Conservation (phyloP, 139 green algal species). For the Gonium pectorale region DNA sequence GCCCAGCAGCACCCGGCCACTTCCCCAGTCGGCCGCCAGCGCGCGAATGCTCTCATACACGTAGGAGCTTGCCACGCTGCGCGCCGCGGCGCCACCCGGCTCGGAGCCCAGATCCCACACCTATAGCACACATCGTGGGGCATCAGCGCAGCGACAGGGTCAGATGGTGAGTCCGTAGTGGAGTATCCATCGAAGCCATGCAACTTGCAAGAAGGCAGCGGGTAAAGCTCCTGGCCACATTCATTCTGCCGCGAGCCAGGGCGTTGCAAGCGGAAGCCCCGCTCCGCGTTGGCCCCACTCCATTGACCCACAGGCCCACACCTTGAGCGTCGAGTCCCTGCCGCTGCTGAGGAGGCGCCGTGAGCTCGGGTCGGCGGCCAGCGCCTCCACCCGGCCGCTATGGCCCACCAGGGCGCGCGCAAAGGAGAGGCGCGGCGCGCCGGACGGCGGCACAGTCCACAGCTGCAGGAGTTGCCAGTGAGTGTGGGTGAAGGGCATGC, state of each 20-base stretch:
- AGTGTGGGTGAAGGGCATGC: too few relatives aligned
- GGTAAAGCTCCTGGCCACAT: too few relatives aligned
- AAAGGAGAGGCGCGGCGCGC: not conserved
- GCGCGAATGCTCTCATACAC: conserved; percentile 48
- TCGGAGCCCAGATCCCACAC: conserved; percentile 49
- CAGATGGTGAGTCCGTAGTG: too few relatives aligned
- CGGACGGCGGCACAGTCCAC: conserved; percentile 7
- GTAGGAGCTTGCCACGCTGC: conserved; percentile 37
- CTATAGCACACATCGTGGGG: too few relatives aligned
- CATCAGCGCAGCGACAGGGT: too few relatives aligned
- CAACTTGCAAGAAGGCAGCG: too few relatives aligned
- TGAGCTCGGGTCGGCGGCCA: not conserved
- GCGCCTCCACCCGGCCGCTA: conserved; percentile 51
- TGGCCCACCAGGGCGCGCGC: conserved; percentile 38
- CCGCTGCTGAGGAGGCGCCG: conserved; percentile 21
- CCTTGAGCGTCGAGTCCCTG: conserved; percentile 48
- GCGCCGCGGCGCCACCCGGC: not conserved
- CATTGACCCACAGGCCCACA: not conserved
- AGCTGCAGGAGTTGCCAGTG: conserved; percentile 1
- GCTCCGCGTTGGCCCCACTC: not conserved
- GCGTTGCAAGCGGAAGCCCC: too few relatives aligned
- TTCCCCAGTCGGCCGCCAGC: conserved; percentile 46
- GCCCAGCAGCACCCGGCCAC: not conserved
- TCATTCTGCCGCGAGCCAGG: too few relatives aligned
- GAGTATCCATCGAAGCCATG: too few relatives aligned